Conservation (phyloP, 176 grass and related monocot genomes). For the Olyra latifolia region DNA sequence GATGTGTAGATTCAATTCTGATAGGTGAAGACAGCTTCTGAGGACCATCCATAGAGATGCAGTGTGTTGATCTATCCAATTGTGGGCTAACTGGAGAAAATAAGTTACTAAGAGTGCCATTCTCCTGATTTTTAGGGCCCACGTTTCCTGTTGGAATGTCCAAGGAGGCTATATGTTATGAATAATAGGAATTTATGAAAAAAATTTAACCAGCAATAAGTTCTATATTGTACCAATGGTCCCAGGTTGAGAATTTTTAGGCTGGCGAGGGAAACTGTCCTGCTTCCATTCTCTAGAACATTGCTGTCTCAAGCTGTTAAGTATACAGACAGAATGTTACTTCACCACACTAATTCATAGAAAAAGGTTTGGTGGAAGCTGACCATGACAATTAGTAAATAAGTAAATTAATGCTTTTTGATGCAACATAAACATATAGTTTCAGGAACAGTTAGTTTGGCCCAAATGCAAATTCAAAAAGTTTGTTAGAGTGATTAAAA, state of each 20-base stretch:
- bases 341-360: slow-evolving; percentile 17
- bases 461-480: neutral
- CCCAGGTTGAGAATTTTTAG: slow-evolving; percentile 44
- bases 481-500: neutral
- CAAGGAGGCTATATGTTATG: neutral
- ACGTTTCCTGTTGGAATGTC: slow-evolving; percentile 36
- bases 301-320: slow-evolving; percentile 44
- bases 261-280: slow-evolving; percentile 7
- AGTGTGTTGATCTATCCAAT: slow-evolving; percentile 36
- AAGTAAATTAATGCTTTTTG: neutral
- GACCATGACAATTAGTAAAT: neutral
- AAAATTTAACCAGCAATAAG: neutral
- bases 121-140: slow-evolving; percentile 36
- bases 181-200: neutral
- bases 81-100: slow-evolving; percentile 43
- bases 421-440: neutral
- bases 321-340: slow-evolving; percentile 17
- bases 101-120: slow-evolving; percentile 12
- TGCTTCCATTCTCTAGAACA: slow-evolving; percentile 36
- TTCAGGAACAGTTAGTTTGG: neutral
- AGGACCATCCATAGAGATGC: slow-evolving; percentile 20
- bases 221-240: slow-evolving; percentile 38
- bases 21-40: slow-evolving; percentile 58
- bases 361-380: neutral
- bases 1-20: slow-evolving; percentile 50